These are phyloP conservation scores for Saxophila tyrrhenica DNA, from an alignment of 495 filamentous ascomycete species.

Conservation along the genomic window DNA sequence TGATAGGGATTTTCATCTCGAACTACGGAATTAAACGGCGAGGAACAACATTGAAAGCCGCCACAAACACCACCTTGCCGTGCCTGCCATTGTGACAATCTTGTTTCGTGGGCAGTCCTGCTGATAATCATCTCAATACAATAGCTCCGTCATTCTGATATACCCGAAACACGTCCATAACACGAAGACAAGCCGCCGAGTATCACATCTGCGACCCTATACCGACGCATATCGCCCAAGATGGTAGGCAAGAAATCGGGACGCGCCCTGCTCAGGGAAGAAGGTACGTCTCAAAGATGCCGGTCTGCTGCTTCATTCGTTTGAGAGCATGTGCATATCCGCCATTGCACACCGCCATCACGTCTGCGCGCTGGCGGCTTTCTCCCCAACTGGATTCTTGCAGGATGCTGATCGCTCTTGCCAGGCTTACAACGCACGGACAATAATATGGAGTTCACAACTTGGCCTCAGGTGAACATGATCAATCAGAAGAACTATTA, in stretches of 20 bases:
- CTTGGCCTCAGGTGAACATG: conserved; percentile 79
- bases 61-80: too few relatives aligned
- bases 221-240: too few relatives aligned
- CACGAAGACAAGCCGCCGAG: not conserved
- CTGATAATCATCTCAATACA: too few relatives aligned
- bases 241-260: conserved; percentile 36
- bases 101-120: too few relatives aligned
- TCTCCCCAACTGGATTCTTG: conserved; percentile 6
- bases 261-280: conserved; percentile 30
- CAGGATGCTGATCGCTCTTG: conserved; percentile 12
- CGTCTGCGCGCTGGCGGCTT: too few relatives aligned
- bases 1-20: too few relatives aligned
- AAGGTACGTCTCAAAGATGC: conserved; percentile 23
- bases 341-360: conserved; percentile 1
- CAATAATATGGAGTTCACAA: conserved; percentile 91
- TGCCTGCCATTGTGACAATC: too few relatives aligned
- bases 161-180: not conserved
- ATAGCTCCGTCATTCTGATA: too few relatives aligned
- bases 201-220: not conserved
- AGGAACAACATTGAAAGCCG: too few relatives aligned
- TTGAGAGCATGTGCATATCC: not conserved
- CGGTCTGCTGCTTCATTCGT: not conserved
- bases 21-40: too few relatives aligned
- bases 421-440: conserved; percentile 87
- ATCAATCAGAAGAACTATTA: conserved; percentile 99